phyloP scores from a whole-genome alignment of 2,329 filamentous ascomycete species.

The Colletotrichum liriopes region DNA sequence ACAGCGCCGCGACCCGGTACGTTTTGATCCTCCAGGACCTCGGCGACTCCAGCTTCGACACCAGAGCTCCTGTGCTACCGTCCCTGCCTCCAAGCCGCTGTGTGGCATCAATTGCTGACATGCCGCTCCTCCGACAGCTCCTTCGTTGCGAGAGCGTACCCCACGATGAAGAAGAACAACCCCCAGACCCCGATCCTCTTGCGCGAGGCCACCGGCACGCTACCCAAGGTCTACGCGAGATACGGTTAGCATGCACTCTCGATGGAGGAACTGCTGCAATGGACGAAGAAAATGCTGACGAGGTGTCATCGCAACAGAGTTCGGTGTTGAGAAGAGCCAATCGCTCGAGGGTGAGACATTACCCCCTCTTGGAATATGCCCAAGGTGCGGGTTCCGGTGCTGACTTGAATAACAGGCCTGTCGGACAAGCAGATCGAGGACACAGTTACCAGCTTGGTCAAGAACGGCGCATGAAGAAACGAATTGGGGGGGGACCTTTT shows the following conservation, averaged over 20 bases:
- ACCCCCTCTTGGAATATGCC: slow-evolving; percentile 35
- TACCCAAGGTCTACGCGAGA: slow-evolving; percentile 91
- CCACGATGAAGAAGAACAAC: slow-evolving; percentile 99
- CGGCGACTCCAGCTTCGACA: background rate
- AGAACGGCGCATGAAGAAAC: slow-evolving; percentile 48
- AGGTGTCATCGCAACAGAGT: slow-evolving; percentile 55
- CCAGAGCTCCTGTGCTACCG: background rate
- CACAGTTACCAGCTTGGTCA: slow-evolving; percentile 69
- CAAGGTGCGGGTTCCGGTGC: background rate
- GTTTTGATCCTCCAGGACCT: slow-evolving; percentile 47
- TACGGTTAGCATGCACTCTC: slow-evolving; percentile 77
- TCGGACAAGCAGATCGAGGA: slow-evolving; percentile 76
- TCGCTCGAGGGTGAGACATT: slow-evolving; percentile 63
- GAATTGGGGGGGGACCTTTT: background rate
- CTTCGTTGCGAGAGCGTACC: slow-evolving; percentile 93
- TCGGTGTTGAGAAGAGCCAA: slow-evolving; percentile 71
- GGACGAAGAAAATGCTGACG: slow-evolving; percentile 42
- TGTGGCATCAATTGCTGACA: slow-evolving; percentile 41
- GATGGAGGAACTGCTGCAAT: background rate
- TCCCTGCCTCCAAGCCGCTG: background rate
- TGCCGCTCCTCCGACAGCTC: slow-evolving; percentile 69
- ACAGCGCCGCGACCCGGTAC: slow-evolving; percentile 91
- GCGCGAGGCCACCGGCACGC: slow-evolving; percentile 88
- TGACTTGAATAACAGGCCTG: slow-evolving; percentile 56
- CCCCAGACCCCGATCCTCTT: slow-evolving; percentile 94